phyloP scores from a whole-genome alignment of 352 stramenopile species.

The Globisporangium recalcitrans region DNA sequence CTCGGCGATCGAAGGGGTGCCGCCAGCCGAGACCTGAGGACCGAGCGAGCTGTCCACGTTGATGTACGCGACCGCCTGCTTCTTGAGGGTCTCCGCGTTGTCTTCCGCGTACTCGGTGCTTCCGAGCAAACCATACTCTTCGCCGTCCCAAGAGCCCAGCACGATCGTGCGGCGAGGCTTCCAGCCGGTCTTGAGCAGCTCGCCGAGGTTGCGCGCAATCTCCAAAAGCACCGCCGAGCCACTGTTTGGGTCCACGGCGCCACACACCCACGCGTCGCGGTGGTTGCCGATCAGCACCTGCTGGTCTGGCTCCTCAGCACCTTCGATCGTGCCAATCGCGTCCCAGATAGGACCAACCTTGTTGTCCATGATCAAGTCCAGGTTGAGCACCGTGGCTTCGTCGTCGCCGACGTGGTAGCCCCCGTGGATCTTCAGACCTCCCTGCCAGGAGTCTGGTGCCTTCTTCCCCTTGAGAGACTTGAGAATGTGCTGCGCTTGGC shows the following conservation, averaged over 20 bases:
- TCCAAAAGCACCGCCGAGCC: conserved; percentile 80
- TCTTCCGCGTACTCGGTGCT: conserved; percentile 83
- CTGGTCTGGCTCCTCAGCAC: conserved; percentile 47
- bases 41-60: conserved; percentile 81
- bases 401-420: conserved; percentile 80
- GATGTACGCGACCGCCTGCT: conserved; percentile 72
- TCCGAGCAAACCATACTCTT: conserved; percentile 81
- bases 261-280: conserved; percentile 90
- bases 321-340: conserved; percentile 80
- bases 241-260: conserved; percentile 82
- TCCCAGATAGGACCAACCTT: conserved; percentile 79
- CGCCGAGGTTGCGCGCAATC: conserved; percentile 66
- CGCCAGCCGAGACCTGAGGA: conserved; percentile 37
- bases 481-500: conserved; percentile 74
- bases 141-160: conserved; percentile 79
- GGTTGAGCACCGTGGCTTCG: conserved; percentile 45
- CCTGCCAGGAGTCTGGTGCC: conserved; percentile 52
- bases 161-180: conserved; percentile 65
- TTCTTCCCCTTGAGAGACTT: conserved; percentile 49
- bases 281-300: conserved; percentile 89
- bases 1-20: conserved; percentile 63
- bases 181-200: conserved; percentile 65
- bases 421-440: conserved; percentile 43
- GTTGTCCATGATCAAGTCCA: conserved; percentile 81
- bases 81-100: conserved; percentile 37